Conservation (phyloP, 371 early-diverging fungal genomes). For the Mucor racemosus region DNA sequence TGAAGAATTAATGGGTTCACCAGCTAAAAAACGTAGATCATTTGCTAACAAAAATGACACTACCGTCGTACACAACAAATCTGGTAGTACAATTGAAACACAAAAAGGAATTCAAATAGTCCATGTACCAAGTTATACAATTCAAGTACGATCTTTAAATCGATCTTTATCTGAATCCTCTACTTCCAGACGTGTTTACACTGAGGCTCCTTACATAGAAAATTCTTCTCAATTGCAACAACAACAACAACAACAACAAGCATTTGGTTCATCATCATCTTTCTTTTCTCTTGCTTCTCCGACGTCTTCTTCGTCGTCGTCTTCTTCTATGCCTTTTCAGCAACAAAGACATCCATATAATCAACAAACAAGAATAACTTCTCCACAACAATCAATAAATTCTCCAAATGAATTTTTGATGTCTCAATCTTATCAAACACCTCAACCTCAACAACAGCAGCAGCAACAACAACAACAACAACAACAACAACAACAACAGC, state of each 20-base stretch:
- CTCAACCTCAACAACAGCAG: slow-evolving; percentile 21
- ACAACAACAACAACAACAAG: slow-evolving; percentile 16
- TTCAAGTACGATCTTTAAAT: slow-evolving; percentile 33
- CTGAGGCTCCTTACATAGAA: slow-evolving; percentile 6
- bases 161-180: slow-evolving; percentile 34
- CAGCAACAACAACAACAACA: slow-evolving; percentile 29
- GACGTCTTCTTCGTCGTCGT: slow-evolving; percentile 45
- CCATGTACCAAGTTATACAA: slow-evolving; percentile 39
- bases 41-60: slow-evolving; percentile 17
- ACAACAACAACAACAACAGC: slow-evolving; percentile 21
- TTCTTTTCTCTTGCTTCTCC: slow-evolving; percentile 43
- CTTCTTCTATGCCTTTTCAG: slow-evolving; percentile 40
- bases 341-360: slow-evolving; percentile 4
- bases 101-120: slow-evolving; percentile 49
- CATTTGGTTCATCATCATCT: slow-evolving; percentile 25
- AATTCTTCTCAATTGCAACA: slow-evolving; percentile 1
- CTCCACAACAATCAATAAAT: slow-evolving; percentile 26
- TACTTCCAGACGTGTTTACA: slow-evolving; percentile 10
- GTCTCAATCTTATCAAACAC: slow-evolving; percentile 25
- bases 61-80: slow-evolving; percentile 3
- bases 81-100: slow-evolving; percentile 15
- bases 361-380: slow-evolving; percentile 13
- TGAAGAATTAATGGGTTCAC: slow-evolving; percentile 23
- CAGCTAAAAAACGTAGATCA: slow-evolving; percentile 39
- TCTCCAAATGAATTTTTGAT: slow-evolving; percentile 28